phyloP scores from a whole-genome alignment of 179 eudicot genomes.

The Carnegiea gigantea region DNA sequence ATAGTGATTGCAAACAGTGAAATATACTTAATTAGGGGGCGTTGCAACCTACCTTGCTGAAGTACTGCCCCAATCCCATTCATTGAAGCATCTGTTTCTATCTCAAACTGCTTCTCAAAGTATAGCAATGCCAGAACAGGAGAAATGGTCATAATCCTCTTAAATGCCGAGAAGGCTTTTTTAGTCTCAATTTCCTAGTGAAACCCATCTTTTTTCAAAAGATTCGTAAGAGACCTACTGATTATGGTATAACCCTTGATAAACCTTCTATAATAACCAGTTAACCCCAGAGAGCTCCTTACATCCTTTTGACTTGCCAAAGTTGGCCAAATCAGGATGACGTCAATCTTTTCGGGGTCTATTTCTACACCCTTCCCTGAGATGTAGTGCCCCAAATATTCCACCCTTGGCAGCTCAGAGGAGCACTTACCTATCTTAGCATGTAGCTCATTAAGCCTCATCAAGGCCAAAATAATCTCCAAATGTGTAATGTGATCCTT shows the following conservation, averaged over 20 bases:
- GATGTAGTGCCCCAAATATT: constrained; percentile 6
- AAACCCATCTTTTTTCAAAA: neutral
- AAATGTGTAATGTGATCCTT: neutral
- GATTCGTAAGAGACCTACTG: neutral
- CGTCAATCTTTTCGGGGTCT: neutral
- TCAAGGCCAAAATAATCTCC: neutral
- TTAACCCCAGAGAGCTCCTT: neutral
- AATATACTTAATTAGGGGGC: too few species aligned
- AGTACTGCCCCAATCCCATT: too few species aligned
- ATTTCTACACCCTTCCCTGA: neutral
- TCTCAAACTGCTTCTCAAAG: neutral
- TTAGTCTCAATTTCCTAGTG: neutral
- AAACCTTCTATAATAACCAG: too few species aligned
- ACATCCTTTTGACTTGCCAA: neutral
- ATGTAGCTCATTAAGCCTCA: neutral
- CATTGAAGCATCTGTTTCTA: too few species aligned
- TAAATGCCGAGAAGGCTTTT: neutral
- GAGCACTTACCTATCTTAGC: neutral
- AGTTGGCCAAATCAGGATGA: neutral
- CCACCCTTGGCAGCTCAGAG: neutral
- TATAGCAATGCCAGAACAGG: neutral
- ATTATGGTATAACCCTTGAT: neutral
- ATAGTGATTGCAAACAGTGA: too few species aligned
- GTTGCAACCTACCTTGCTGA: too few species aligned
- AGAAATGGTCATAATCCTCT: neutral